A percentile compares a stretch with the other conserved stretches of the same genome.
phyloP scores from a whole-genome alignment of 2,329 filamentous ascomycete genomes.

The Coniochaeta pulveracea region DNA sequence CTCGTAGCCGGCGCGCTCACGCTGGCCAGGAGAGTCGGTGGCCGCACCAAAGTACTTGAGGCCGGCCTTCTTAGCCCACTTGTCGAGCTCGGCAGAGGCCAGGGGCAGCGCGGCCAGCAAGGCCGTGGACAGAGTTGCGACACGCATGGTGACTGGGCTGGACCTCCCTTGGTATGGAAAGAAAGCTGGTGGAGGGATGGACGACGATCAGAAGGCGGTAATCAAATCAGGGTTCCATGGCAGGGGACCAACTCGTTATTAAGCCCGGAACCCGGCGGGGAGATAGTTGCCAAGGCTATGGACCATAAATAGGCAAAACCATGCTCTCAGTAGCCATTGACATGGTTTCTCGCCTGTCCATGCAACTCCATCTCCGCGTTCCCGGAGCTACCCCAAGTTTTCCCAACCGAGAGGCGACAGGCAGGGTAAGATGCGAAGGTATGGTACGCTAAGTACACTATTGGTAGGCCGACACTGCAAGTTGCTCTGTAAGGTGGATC shows the following conservation, averaged over 20 bases:
- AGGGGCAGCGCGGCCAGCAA: conserved; percentile 17
- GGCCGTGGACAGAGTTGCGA: conserved; percentile 11
- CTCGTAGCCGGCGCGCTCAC: conserved; percentile 31
- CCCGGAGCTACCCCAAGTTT: too few relatives aligned
- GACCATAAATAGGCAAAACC: neutral
- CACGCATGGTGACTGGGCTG: conserved; percentile 7
- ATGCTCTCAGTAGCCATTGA: neutral
- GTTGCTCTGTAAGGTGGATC: too few relatives aligned
- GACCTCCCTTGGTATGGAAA: too few relatives aligned
- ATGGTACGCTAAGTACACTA: too few relatives aligned
- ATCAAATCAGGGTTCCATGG: neutral
- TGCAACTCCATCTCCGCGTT: too few relatives aligned
- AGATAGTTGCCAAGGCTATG: neutral
- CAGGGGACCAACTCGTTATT: neutral
- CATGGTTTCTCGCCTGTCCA: conserved; percentile 1
- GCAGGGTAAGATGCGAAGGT: too few relatives aligned
- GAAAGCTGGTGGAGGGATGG: neutral
- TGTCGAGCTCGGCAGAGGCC: conserved; percentile 28
- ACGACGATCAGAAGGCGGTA: neutral
- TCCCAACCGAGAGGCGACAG: too few relatives aligned
- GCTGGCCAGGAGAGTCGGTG: conserved; percentile 35
- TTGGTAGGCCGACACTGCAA: too few relatives aligned
- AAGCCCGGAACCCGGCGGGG: neutral
- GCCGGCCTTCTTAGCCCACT: conserved; percentile 38
- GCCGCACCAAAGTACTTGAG: conserved; percentile 51